phyloP scores from a whole-genome alignment of 2,329 filamentous ascomycete genomes.

The Trichoderma gracile region DNA sequence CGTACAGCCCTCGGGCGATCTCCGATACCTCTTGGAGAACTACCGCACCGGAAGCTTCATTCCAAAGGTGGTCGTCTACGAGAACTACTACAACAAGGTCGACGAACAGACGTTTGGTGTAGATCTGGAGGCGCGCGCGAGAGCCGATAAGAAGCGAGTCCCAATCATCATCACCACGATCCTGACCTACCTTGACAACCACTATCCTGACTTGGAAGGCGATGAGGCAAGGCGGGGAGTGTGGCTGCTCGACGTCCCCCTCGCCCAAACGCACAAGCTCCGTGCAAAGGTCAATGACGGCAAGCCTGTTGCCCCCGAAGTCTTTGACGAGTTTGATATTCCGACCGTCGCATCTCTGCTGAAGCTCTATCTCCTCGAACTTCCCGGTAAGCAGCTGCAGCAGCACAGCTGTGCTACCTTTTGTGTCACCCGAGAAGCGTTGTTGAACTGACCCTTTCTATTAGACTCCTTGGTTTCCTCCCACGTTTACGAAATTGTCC shows the following conservation, averaged over 20 bases:
- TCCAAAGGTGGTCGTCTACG: constrained; percentile 88
- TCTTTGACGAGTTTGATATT: constrained; percentile 86
- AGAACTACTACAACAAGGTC: constrained; percentile 98
- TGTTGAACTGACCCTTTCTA: background rate
- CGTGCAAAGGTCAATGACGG: constrained; percentile 84
- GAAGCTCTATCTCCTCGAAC: constrained; percentile 91
- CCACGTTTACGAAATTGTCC: constrained; percentile 97
- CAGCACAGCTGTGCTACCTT: background rate
- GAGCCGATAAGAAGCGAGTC: constrained; percentile 93
- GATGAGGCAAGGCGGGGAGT: constrained; percentile 90
- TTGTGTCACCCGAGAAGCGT: background rate
- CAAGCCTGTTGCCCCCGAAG: constrained; percentile 72
- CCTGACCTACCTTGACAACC: constrained; percentile 90
- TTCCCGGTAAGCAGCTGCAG: constrained; percentile 68
- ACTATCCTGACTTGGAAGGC: constrained; percentile 95
- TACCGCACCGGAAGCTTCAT: constrained; percentile 93
- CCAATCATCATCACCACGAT: constrained; percentile 90
- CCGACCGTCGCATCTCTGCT: constrained; percentile 89
- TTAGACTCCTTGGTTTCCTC: constrained; percentile 96
- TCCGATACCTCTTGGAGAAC: constrained; percentile 93
- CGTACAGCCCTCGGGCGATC: constrained; percentile 86
- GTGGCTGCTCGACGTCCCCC: constrained; percentile 90
- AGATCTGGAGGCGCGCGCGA: constrained; percentile 90
- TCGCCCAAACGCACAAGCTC: constrained; percentile 81
- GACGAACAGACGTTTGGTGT: constrained; percentile 98